Percentiles rank a stretch among this genome's conserved stretches.
Conservation (phyloP, 192 early-diverging fungal species). For the Dissophora globulifera region DNA sequence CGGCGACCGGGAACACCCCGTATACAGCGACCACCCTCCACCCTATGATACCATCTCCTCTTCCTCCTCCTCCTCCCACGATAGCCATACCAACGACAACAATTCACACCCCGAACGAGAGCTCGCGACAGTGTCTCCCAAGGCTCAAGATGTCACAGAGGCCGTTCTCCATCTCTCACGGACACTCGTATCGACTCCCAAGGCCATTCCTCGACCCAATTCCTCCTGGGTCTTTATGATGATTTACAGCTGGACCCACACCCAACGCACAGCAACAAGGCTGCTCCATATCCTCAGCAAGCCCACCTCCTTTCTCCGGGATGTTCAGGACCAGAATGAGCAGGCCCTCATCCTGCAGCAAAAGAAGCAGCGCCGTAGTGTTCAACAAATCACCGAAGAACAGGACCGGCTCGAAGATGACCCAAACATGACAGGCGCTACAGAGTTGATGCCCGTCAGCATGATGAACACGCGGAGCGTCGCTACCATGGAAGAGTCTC, state of each 20-base stretch:
- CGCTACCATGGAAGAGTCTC: conserved; percentile 8
- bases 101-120: neutral
- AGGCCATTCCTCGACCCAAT: conserved; percentile 5
- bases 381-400: conserved; percentile 50
- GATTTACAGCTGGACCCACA: conserved; percentile 46
- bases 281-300: conserved; percentile 33
- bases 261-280: conserved; percentile 22
- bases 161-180: conserved; percentile 46
- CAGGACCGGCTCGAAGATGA: conserved; percentile 40
- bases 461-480: conserved; percentile 41
- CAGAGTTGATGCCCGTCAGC: conserved; percentile 45
- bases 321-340: conserved; percentile 17
- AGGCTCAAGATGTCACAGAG: conserved; percentile 30
- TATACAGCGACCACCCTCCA: conserved; percentile 12
- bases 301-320: conserved; percentile 21
- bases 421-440: conserved; percentile 35
- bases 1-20: neutral
- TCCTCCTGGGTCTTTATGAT: conserved; percentile 51
- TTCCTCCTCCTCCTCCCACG: neutral
- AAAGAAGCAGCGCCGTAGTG: conserved; percentile 28
- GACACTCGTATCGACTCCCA: conserved; percentile 23
- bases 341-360: conserved; percentile 2
- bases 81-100: neutral
- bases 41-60: conserved; percentile 14
- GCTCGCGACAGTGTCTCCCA: conserved; percentile 9